Evolutionary conservation across 2,329 filamentous ascomycete genomes (phyloP).

Genomic region (Cytospora chrysosperma): DNA sequence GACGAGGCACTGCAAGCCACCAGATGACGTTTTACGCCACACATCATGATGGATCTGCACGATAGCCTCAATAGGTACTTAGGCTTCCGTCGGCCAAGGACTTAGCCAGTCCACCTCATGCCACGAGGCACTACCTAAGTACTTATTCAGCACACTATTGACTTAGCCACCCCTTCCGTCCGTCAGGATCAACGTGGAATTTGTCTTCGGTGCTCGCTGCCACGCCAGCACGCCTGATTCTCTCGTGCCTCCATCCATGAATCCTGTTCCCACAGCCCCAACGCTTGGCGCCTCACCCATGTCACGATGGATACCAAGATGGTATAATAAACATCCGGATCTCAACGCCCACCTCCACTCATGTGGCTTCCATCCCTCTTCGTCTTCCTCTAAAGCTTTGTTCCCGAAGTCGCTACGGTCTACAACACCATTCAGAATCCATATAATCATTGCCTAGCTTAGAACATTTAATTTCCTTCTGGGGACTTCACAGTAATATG

Average conservation of each 20-base stretch:
- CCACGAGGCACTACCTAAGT: too few relatives aligned
- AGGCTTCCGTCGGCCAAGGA: background rate
- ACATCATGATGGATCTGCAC: background rate
- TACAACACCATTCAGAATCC: too few relatives aligned
- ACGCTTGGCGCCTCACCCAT: slow-evolving; percentile 7
- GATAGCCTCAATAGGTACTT: background rate
- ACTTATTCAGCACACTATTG: too few relatives aligned
- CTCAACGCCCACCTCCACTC: too few relatives aligned
- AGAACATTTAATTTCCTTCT: too few relatives aligned
- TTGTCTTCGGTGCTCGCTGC: background rate
- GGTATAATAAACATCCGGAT: background rate
- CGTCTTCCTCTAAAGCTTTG: too few relatives aligned
- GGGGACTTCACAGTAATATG: slow-evolving; percentile 28
- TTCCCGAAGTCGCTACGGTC: too few relatives aligned
- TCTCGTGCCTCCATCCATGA: background rate
- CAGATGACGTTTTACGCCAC: background rate
- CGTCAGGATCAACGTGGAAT: too few relatives aligned
- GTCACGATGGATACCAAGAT: background rate
- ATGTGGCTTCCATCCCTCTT: background rate
- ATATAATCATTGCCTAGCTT: too few relatives aligned
- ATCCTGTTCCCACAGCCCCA: background rate
- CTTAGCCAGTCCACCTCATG: too few relatives aligned
- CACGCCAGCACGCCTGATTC: background rate
- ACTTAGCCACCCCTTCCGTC: too few relatives aligned
- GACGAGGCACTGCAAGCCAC: background rate